Evolutionary conservation across 352 stramenopile species (phyloP).

Genomic region (Phytophthora podocarpi): DNA sequence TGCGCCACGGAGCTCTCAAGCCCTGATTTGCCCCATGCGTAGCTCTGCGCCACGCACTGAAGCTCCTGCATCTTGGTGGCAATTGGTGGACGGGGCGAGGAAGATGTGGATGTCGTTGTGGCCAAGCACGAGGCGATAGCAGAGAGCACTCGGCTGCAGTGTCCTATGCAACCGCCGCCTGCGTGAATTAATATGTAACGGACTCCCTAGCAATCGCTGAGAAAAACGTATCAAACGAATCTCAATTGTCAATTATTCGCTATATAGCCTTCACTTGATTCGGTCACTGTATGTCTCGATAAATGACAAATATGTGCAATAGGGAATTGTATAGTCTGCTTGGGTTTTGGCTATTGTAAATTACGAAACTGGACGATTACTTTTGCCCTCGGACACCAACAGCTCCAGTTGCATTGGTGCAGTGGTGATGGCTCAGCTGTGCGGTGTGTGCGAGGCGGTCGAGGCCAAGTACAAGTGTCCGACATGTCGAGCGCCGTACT

Average conservation of each 20-base stretch:
- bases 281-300: background rate
- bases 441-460: constrained; percentile 50
- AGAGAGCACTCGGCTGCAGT: constrained; percentile 5
- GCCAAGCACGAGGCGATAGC: constrained; percentile 4
- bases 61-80: constrained; percentile 66
- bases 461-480: constrained; percentile 89
- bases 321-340: constrained; percentile 13
- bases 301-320: background rate
- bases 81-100: background rate
- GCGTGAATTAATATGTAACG: constrained; percentile 21
- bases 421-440: constrained; percentile 52
- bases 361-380: background rate
- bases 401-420: constrained; percentile 10
- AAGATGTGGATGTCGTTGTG: constrained; percentile 22
- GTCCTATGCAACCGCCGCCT: constrained; percentile 25
- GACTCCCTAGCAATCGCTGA: constrained; percentile 14
- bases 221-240: constrained; percentile 21
- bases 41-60: constrained; percentile 87
- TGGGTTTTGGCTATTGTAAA: constrained; percentile 3
- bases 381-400: background rate
- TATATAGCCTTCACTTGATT: background rate
- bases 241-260: constrained; percentile 1
- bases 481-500: constrained; percentile 71
- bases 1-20: constrained; percentile 83
- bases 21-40: constrained; percentile 92